These are phyloP conservation scores for Metschnikowia shivogae DNA, from an alignment of 805 yeast species.

Conservation along the genomic window DNA sequence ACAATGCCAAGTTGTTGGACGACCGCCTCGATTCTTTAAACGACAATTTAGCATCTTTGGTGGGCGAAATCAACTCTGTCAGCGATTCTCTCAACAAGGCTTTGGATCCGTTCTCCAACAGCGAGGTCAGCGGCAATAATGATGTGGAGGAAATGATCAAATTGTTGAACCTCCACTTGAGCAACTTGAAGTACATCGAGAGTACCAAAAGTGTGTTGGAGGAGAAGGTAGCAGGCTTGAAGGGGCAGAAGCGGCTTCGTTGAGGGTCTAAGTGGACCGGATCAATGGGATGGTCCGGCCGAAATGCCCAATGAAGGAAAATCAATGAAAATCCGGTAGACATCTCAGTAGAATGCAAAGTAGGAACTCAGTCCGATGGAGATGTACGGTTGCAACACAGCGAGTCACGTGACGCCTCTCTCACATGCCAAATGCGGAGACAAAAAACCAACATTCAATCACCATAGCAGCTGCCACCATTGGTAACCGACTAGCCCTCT, in stretches of 20 bases:
- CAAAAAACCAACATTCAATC: neutral
- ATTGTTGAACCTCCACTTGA: constrained; percentile 82
- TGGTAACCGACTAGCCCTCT: neutral
- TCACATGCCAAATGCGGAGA: neutral
- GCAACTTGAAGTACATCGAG: constrained; percentile 85
- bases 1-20: constrained; percentile 78
- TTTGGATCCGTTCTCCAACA: constrained; percentile 23
- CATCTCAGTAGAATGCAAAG: neutral
- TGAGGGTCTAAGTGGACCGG: neutral
- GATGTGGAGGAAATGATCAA: constrained; percentile 69
- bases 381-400: no score
- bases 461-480: neutral
- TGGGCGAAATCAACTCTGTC: constrained; percentile 77
- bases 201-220: constrained; percentile 64
- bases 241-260: constrained; percentile 10
- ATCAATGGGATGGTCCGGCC: no score
- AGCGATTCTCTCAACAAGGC: constrained; percentile 72
- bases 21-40: constrained; percentile 77
- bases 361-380: neutral
- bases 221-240: constrained; percentile 46
- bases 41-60: constrained; percentile 66
- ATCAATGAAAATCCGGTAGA: no score
- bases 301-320: no score
- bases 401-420: no score
- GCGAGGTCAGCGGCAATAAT: constrained; percentile 28